Evolutionary conservation across 2,329 filamentous ascomycete genomes (phyloP).

Genomic region (Thelonectria blattea): DNA sequence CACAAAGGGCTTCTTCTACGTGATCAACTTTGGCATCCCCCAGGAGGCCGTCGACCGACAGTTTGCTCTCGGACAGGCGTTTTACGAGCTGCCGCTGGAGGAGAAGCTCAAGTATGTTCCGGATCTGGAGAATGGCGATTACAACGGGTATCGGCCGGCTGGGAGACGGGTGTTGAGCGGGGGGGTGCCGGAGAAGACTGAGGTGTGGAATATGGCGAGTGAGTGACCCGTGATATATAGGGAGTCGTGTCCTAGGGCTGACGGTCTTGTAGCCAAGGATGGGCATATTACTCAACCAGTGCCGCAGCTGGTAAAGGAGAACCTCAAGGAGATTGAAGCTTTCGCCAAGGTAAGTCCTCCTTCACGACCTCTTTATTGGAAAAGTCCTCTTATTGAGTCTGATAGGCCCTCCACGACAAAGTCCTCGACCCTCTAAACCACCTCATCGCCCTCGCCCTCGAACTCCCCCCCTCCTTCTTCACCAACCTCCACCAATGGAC

Average conservation of each 20-base stretch:
- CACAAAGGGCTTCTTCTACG: constrained; percentile 60
- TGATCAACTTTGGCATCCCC: constrained; percentile 64
- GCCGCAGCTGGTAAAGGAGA: constrained; percentile 52
- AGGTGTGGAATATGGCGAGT: constrained; percentile 45
- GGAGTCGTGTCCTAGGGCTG: not conserved
- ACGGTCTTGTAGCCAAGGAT: constrained; percentile 27
- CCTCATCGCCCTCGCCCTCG: constrained; percentile 66
- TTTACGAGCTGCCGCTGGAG: constrained; percentile 57
- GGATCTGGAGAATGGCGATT: constrained; percentile 56
- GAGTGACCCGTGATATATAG: constrained; percentile 3
- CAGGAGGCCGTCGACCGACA: constrained; percentile 64
- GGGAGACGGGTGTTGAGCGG: constrained; percentile 42
- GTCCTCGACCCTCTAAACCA: constrained; percentile 61
- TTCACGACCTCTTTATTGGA: not conserved
- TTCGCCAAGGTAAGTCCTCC: constrained; percentile 49
- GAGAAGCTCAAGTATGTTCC: constrained; percentile 62
- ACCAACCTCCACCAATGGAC: constrained; percentile 60
- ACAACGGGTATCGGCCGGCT: constrained; percentile 60
- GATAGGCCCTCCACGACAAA: constrained; percentile 53
- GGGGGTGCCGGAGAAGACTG: constrained; percentile 47
- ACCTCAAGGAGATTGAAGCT: constrained; percentile 60
- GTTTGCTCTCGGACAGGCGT: constrained; percentile 62
- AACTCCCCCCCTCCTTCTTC: constrained; percentile 64
- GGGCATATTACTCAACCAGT: constrained; percentile 38
- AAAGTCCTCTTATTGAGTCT: not conserved